Conservation (phyloP, 176 grass and related monocot species). For the maize (Zea mays) region DNA sequence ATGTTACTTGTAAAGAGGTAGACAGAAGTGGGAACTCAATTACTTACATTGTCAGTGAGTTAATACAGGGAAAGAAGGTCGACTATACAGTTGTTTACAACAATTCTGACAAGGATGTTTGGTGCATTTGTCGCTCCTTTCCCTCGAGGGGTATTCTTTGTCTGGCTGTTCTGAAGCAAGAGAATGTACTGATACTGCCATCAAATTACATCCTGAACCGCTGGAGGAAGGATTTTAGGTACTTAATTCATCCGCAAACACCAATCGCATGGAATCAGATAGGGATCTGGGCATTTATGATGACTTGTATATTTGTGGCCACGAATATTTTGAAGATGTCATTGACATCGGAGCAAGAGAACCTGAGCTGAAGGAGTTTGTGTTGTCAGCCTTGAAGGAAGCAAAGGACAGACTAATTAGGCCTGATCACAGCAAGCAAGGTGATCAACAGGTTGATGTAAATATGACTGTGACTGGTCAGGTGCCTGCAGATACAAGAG, state of each 20-base stretch:
- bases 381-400: conserved; percentile 71
- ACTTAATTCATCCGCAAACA: conserved; percentile 45
- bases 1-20: conserved; percentile 71
- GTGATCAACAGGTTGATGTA: conserved; percentile 51
- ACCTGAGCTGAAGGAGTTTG: conserved; percentile 83
- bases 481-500: conserved; percentile 34
- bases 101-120: conserved; percentile 76
- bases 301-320: conserved; percentile 56
- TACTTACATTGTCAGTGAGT: conserved; percentile 72
- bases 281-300: conserved; percentile 56
- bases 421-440: conserved; percentile 34
- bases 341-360: conserved; percentile 76
- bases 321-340: conserved; percentile 72
- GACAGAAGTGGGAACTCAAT: conserved; percentile 59
- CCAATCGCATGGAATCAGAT: conserved; percentile 27
- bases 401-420: conserved; percentile 65
- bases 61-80: conserved; percentile 76
- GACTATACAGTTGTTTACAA: conserved; percentile 85
- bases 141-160: conserved; percentile 88
- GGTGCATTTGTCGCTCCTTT: conserved; percentile 91
- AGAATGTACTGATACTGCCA: conserved; percentile 75
- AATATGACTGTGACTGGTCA: conserved; percentile 51
- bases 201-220: conserved; percentile 76
- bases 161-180: conserved; percentile 81
- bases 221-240: conserved; percentile 92